Conservation (phyloP, 2,329 filamentous ascomycete genomes). For the Trichoderma endophyticum region DNA sequence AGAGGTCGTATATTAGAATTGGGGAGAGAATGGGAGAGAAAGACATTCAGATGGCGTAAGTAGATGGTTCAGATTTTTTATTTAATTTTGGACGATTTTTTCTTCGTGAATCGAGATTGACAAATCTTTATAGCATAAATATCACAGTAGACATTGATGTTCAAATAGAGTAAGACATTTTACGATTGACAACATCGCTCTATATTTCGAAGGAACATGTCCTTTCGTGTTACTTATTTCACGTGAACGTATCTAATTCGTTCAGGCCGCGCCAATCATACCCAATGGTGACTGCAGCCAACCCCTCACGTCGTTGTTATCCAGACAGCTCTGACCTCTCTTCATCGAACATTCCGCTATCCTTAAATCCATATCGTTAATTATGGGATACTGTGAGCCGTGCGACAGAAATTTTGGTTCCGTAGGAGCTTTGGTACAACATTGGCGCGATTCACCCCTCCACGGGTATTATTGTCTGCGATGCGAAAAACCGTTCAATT, state of each 20-base stretch:
- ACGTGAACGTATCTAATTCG: background rate
- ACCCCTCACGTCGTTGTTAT: background rate
- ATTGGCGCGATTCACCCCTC: background rate
- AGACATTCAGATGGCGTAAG: background rate
- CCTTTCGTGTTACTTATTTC: background rate
- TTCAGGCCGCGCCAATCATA: background rate
- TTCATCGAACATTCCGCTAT: background rate
- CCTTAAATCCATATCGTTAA: background rate
- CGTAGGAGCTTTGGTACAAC: background rate
- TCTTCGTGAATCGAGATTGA: background rate
- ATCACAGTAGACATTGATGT: background rate
- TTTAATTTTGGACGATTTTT: background rate
- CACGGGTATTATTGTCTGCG: background rate
- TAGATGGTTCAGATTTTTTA: background rate
- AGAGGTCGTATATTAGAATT: background rate
- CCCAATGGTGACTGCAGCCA: background rate
- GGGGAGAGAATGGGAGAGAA: background rate
- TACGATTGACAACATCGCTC: background rate
- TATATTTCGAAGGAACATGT: background rate
- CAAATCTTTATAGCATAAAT: background rate
- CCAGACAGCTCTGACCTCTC: background rate
- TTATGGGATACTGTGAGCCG: background rate
- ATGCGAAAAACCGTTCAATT: background rate
- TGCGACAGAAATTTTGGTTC: background rate
- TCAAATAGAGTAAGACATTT: background rate